A percentile compares a stretch with the other conserved stretches of the same genome.
These are phyloP conservation scores for Stagonosporopsis cucurbitacearum DNA, from an alignment of 2,329 filamentous ascomycete genomes.

Conservation along the genomic window DNA sequence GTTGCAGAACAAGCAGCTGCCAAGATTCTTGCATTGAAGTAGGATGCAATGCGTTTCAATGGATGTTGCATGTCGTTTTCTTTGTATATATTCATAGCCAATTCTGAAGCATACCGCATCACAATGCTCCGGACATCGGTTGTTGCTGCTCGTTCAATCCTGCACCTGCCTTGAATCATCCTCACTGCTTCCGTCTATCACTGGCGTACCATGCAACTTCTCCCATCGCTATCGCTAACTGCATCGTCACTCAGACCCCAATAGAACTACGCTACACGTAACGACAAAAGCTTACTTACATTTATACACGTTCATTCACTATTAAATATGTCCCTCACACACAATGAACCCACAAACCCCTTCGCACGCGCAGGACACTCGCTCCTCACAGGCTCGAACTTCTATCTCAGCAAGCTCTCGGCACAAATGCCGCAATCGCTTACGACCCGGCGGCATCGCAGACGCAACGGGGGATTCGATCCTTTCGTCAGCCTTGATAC, in stretches of 20 bases:
- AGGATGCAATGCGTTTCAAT: neutral
- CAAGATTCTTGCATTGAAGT: constrained; percentile 45
- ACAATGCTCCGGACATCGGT: neutral
- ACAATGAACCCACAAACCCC: neutral
- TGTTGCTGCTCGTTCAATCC: neutral
- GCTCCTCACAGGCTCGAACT: neutral
- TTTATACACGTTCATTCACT: neutral
- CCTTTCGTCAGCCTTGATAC: neutral
- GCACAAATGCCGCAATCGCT: neutral
- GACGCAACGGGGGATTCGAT: neutral
- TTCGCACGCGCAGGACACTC: neutral
- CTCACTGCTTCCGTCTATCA: neutral
- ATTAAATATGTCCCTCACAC: neutral
- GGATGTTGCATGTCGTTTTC: constrained; percentile 1
- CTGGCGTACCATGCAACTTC: neutral
- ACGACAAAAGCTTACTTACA: neutral
- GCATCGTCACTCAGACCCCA: neutral
- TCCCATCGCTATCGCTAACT: no score
- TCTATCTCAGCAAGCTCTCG: neutral
- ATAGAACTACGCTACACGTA: neutral
- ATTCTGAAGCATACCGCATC: constrained; percentile 7
- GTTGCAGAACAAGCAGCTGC: constrained; percentile 47
- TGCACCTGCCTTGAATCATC: neutral
- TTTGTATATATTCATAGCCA: constrained; percentile 13
- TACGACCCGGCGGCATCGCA: no score